Evolutionary conservation across 441 rosid genomes (phyloP), one percentile per base, ranked within the genome.

Genomic region (Brassica hybrid): DNA sequence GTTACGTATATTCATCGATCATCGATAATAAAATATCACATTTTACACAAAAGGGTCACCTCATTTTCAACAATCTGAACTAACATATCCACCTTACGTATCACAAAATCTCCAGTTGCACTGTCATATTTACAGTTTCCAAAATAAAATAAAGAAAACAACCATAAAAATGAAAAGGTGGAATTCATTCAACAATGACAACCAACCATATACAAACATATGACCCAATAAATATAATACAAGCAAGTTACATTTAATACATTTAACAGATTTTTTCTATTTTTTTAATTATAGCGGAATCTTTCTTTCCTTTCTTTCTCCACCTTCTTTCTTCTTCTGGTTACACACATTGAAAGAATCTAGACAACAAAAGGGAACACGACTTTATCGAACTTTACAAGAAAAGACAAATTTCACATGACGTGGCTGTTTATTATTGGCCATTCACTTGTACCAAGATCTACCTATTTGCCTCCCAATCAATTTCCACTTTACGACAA

Each of bases 381-480:
- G 25, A 77, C 76, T 65, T 71, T 71, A 2, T 41, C 61, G 57
- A 50, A 27, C 60, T 27, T 56, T 0, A 4, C 19, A 30, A 18
- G 27, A 41, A 56, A 78, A 56, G 60, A 56, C 60, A 56, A 17
- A 56, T 16, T 2, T 16, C 59, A 54, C 60, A 18, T 8, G 12
- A 18, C 60, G 66, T 79, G 78, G 61, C 82, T 13, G n/a, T 25
- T 68, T 0, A 0, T 1, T 6, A 73, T 25, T 73, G 27, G 81
- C 16, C 11, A 10, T 0, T 14, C 0, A 16, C 2, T 18, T 36
- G 68, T 34, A 34, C 52, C 52, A 17, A 10, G 3, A 41, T 77
- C 64, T 58, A 66, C 76, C 43, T 66, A 71, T 1, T 30, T 78
- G 77, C 60, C 70, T 73, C 65, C 81, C 78, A 79, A 67, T 50